These are phyloP conservation scores for Pisolithus microcarpus DNA, from an alignment of 768 basidiomycete species.

Conservation along the genomic window DNA sequence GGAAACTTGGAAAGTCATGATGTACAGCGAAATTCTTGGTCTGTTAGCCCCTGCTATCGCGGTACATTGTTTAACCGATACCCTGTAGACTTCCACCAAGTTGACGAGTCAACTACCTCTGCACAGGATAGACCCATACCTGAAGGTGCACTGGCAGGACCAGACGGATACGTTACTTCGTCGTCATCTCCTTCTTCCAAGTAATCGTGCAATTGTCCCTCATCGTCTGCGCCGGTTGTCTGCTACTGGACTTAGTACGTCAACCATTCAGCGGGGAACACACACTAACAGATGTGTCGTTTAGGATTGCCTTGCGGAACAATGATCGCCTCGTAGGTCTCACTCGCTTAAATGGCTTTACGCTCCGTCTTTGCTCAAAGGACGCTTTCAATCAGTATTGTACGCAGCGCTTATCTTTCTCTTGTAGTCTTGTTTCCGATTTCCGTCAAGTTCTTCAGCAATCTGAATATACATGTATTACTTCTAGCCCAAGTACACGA, in stretches of 20 bases:
- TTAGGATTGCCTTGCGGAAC: background rate
- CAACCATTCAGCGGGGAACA: background rate
- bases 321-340: background rate
- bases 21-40: slow-evolving; percentile 99
- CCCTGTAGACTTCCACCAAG: slow-evolving; percentile 73
- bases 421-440: slow-evolving; percentile 5
- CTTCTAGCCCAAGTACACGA: slow-evolving; percentile 6
- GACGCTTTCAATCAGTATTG: slow-evolving; percentile 1
- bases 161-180: slow-evolving; percentile 30
- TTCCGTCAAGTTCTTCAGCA: slow-evolving; percentile 5
- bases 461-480: slow-evolving; percentile 9
- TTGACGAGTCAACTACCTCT: slow-evolving; percentile 40
- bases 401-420: slow-evolving; percentile 6
- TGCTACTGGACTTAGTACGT: background rate
- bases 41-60: slow-evolving; percentile 19
- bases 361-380: background rate
- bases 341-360: slow-evolving; percentile 1
- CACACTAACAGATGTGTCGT: background rate
- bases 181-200: slow-evolving; percentile 6
- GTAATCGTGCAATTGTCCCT: background rate
- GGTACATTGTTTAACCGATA: background rate
- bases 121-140: slow-evolving; percentile 24
- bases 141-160: slow-evolving; percentile 65
- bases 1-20: slow-evolving; percentile 99
- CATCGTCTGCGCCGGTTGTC: background rate